Evolutionary conservation across 345 rosid species (phyloP).

Genomic region (Sapria himalayana): DNA sequence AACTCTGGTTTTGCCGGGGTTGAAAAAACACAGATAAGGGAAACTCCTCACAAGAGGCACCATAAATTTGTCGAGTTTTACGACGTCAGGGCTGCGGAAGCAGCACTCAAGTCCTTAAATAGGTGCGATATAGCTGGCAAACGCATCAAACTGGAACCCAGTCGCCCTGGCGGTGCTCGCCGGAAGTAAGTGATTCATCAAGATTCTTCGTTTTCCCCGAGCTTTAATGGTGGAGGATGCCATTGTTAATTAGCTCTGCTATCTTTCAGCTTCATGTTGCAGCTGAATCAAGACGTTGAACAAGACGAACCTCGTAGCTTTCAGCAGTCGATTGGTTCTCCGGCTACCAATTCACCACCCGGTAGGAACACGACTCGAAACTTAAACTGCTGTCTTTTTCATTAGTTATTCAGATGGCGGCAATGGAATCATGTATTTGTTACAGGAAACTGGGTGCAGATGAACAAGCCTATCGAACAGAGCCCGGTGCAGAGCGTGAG

Average conservation of each 20-base stretch:
- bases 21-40: constrained; percentile 40
- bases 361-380: constrained; percentile 19
- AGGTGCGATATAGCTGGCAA: constrained; percentile 64
- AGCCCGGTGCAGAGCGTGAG: constrained; percentile 38
- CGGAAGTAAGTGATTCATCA: constrained; percentile 11
- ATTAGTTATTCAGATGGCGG: constrained; percentile 4
- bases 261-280: constrained; percentile 43
- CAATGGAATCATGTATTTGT: constrained; percentile 8
- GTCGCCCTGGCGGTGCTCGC: constrained; percentile 80
- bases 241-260: too few species aligned
- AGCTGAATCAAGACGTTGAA: constrained; percentile 58
- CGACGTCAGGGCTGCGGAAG: constrained; percentile 67
- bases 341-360: constrained; percentile 63
- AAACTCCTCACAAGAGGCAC: constrained; percentile 71
- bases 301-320: constrained; percentile 51
- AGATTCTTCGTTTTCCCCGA: not conserved
- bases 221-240: not conserved
- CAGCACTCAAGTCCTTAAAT: constrained; percentile 53
- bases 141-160: constrained; percentile 70
- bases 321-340: constrained; percentile 50
- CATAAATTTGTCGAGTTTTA: constrained; percentile 68
- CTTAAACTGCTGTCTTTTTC: constrained; percentile 1
- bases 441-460: constrained; percentile 59
- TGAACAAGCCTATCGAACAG: constrained; percentile 47
- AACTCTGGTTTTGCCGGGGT: constrained; percentile 3